Conservation (phyloP, 441 rosid species). For the Adansonia gregorii region DNA sequence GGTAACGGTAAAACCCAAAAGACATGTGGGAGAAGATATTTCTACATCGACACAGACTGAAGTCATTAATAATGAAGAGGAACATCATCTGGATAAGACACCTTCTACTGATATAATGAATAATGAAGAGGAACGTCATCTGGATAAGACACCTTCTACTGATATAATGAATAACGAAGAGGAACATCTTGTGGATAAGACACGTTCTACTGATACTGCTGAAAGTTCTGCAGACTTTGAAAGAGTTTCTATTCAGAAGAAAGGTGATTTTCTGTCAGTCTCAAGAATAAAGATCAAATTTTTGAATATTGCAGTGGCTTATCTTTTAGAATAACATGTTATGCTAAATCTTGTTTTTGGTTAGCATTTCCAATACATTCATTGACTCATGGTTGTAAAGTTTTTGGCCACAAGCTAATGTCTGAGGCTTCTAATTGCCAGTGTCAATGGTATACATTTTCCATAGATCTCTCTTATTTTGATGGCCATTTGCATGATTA, state of each 20-base stretch:
- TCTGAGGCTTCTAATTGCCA: constrained; percentile 1
- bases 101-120: constrained; percentile 6
- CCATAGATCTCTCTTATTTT: neutral
- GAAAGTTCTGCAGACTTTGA: constrained; percentile 15
- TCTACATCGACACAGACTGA: constrained; percentile 3
- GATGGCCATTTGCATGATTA: constrained; percentile 7
- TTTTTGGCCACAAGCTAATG: constrained; percentile 9
- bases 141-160: constrained; percentile 8
- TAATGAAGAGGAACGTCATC: neutral
- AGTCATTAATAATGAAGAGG: constrained; percentile 3
- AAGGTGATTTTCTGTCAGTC: constrained; percentile 11
- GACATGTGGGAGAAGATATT: constrained; percentile 22
- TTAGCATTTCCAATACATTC: constrained; percentile 3
- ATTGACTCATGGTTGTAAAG: neutral
- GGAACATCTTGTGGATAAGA: neutral
- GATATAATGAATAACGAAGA: constrained; percentile 5
- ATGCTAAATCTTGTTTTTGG: constrained; percentile 4
- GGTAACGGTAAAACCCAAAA: neutral
- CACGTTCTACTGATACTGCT: neutral
- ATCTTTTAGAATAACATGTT: constrained; percentile 4
- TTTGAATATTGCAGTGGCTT: neutral
- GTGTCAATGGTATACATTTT: neutral
- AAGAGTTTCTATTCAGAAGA: constrained; percentile 1
- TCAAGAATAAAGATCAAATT: neutral
- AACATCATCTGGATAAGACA: neutral